Base-by-base conservation (phyloP, 2,329 filamentous ascomycete species). In the Cytospora piceicola region DNA sequence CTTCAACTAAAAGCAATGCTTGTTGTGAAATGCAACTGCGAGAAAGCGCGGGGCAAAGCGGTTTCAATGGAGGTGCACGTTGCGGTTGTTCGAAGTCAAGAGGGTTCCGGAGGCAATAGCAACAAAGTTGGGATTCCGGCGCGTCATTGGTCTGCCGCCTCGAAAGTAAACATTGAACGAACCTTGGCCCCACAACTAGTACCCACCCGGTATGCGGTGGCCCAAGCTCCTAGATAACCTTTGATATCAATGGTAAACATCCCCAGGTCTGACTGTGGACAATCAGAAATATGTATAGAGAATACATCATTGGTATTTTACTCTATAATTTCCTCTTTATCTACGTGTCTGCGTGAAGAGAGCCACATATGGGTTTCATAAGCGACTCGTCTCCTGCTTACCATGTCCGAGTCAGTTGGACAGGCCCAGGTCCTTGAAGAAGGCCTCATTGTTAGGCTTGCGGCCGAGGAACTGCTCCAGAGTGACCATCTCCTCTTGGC, bases 401-500 rank as follows among this genome's bases (percentile, higher is more conserved):
- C 36, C 24, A 14, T 56, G 14, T 5, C n/a, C 63, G 17, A 70
- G 69, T 73, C 71, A 73, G 4, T 60, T 68, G 7, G 67, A 60
- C 29, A 83, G 72, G 2, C 92, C 92, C 59, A 95, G 79, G 74
- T 94, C 91, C 77, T 86, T 84, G 77, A 94, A 94, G 73, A 95
- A 95, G 0, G 91, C 87, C 74, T 94, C 90, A 0, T 86, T 88
- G 75, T 85, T 92, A 0, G 92, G 92, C 78, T 90, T 87, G 70
- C 92, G 80, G 8, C 91, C 91, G 65, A 95, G 75, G 78, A 94
- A 95, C 71, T 93, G 88, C 79, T 90, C 88, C 65, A 95, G 77
- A 14, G 90, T 91, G 69, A 87, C 81, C 90, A 94, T 93, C 81
- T 94, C 92, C 71, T 94, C 91, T 75, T 90, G 88, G 71, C 86